These are phyloP conservation scores for Diutina sp. DNA, from an alignment of 1,139 yeast species.

Conservation along the genomic window DNA sequence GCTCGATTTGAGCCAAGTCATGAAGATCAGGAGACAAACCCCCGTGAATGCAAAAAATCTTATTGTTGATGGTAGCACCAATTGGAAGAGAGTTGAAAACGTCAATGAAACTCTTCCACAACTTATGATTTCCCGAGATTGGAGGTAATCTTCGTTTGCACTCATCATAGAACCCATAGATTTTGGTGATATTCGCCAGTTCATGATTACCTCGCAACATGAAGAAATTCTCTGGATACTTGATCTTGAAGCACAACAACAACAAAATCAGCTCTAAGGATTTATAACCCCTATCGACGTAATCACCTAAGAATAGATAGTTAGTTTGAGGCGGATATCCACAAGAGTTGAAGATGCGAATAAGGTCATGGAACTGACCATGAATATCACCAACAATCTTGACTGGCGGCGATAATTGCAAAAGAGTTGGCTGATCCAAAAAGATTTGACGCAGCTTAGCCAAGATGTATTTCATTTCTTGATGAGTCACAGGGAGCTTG, in stretches of 20 bases:
- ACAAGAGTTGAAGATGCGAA: conserved; percentile 3
- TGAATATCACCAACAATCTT: conserved; percentile 38
- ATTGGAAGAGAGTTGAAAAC: conserved; percentile 78
- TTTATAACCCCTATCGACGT: conserved; percentile 2
- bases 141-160: conserved; percentile 64
- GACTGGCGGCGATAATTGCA: conserved; percentile 72
- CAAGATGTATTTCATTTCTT: conserved; percentile 55
- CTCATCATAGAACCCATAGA: conserved; percentile 26
- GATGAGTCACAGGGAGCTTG: conserved; percentile 29
- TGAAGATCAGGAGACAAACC: conserved; percentile 71
- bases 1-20: conserved; percentile 53
- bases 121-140: conserved; percentile 31
- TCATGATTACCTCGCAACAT: conserved; percentile 3
- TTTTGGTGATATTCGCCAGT: conserved; percentile 3
- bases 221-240: conserved; percentile 3
- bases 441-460: conserved; percentile 58
- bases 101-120: conserved; percentile 71
- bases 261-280: conserved; percentile 2
- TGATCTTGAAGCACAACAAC: conserved; percentile 2
- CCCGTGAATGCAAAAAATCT: conserved; percentile 82
- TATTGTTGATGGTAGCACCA: conserved; percentile 77
- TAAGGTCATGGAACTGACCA: conserved; percentile 1
- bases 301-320: conserved; percentile 3
- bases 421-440: conserved; percentile 62
- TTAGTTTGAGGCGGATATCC: conserved; percentile 3